These are phyloP conservation scores for Pholiota microspora DNA, from an alignment of 768 basidiomycete genomes.

Conservation along the genomic window DNA sequence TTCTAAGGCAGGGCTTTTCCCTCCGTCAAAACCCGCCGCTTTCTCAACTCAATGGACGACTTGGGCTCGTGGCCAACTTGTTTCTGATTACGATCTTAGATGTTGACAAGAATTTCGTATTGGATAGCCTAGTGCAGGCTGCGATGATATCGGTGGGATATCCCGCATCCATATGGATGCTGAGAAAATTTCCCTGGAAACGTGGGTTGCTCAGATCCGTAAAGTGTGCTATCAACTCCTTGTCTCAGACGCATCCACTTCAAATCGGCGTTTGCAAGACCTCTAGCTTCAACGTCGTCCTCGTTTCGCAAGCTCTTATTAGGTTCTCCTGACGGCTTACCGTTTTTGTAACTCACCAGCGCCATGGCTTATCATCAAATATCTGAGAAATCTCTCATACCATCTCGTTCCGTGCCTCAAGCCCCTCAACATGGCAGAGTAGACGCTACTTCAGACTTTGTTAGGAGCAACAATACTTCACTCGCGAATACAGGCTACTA, in stretches of 20 bases:
- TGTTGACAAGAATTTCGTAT: no score
- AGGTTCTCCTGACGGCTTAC: constrained; percentile 1
- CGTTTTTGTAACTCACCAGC: not conserved
- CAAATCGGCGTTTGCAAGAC: constrained; percentile 14
- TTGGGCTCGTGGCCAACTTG: no score
- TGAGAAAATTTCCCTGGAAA: constrained; percentile 21
- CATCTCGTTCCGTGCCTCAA: constrained; percentile 75
- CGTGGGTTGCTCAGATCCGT: constrained; percentile 22
- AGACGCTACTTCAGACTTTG: constrained; percentile 37
- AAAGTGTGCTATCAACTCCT: constrained; percentile 19
- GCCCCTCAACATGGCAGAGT: constrained; percentile 53
- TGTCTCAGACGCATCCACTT: constrained; percentile 16
- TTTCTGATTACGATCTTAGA: no score
- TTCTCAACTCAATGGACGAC: no score
- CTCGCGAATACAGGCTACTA: constrained; percentile 58
- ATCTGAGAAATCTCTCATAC: constrained; percentile 60
- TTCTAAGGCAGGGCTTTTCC: no score
- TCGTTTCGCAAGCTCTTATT: no score
- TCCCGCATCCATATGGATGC: no score
- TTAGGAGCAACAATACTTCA: constrained; percentile 37
- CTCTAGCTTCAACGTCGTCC: no score
- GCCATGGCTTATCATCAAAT: constrained; percentile 38
- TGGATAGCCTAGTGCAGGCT: no score
- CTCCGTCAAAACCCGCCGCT: no score
- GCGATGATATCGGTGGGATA: no score